These are phyloP conservation scores for Erysimum cheiranthoides DNA, from an alignment of 345 rosid genomes.

Conservation along the genomic window DNA sequence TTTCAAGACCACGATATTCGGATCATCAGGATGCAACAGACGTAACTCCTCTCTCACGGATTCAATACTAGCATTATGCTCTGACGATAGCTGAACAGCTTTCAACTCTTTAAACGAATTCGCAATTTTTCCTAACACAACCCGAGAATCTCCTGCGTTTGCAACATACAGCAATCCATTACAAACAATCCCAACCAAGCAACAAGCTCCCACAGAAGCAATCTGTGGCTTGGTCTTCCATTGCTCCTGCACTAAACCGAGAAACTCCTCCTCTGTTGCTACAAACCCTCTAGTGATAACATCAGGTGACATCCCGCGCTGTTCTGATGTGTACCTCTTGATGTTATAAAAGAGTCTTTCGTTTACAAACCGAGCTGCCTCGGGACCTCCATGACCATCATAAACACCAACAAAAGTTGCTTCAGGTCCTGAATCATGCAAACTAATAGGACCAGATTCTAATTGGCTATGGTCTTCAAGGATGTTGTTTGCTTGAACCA, in stretches of 20 bases:
- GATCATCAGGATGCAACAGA: slow-evolving; percentile 91
- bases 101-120: slow-evolving; percentile 61
- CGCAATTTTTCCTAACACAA: slow-evolving; percentile 72
- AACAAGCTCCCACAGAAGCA: slow-evolving; percentile 95
- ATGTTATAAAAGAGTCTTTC: slow-evolving; percentile 69
- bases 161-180: slow-evolving; percentile 82
- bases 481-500: slow-evolving; percentile 81
- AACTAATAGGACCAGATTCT: slow-evolving; percentile 93
- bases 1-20: slow-evolving; percentile 85
- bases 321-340: slow-evolving; percentile 72
- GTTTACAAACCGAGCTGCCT: slow-evolving; percentile 84
- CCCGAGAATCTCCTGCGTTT: slow-evolving; percentile 97
- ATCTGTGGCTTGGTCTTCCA: slow-evolving; percentile 80
- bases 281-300: slow-evolving; percentile 82
- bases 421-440: slow-evolving; percentile 73
- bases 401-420: slow-evolving; percentile 97
- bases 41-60: slow-evolving; percentile 93
- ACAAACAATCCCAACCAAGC: slow-evolving; percentile 86
- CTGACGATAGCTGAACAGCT: slow-evolving; percentile 85
- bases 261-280: slow-evolving; percentile 93
- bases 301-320: slow-evolving; percentile 76
- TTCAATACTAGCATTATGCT: slow-evolving; percentile 87
- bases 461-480: slow-evolving; percentile 91
- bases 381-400: slow-evolving; percentile 99
- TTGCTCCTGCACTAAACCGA: slow-evolving; percentile 66